Evolutionary conservation across 257 asterid species (phyloP).

Genomic region (Ligustrum vulgare): DNA sequence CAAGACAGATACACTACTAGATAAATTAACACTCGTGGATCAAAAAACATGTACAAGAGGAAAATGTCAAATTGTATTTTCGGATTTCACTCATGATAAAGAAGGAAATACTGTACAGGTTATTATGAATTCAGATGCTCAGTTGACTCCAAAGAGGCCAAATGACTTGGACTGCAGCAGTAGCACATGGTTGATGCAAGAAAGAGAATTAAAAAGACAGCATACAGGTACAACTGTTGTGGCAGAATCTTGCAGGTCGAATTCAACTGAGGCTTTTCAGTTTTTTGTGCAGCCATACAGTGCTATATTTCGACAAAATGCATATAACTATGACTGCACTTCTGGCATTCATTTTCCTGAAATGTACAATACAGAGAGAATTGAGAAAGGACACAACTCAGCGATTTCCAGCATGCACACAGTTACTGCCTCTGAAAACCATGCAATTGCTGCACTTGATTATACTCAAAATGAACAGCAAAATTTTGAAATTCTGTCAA

Average conservation of each 20-base stretch:
- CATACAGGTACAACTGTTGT: slow-evolving; percentile 27
- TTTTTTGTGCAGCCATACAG: slow-evolving; percentile 53
- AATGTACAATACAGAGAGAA: slow-evolving; percentile 63
- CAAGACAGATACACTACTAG: slow-evolving; percentile 32
- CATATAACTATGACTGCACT: slow-evolving; percentile 24
- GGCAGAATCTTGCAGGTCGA: slow-evolving; percentile 45
- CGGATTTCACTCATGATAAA: slow-evolving; percentile 67
- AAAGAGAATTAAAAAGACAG: slow-evolving; percentile 51
- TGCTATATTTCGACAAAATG: slow-evolving; percentile 31
- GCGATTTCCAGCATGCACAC: slow-evolving; percentile 37
- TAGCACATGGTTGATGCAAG: slow-evolving; percentile 35
- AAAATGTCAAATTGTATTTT: slow-evolving; percentile 67
- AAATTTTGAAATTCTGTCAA: slow-evolving; percentile 32
- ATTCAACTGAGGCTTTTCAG: slow-evolving; percentile 35
- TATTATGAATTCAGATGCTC: slow-evolving; percentile 21
- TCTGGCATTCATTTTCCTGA: slow-evolving; percentile 51
- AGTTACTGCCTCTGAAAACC: slow-evolving; percentile 23
- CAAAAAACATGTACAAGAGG: slow-evolving; percentile 45
- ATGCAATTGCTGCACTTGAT: slow-evolving; percentile 24
- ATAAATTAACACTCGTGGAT: slow-evolving; percentile 24
- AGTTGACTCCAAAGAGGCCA: slow-evolving; percentile 31
- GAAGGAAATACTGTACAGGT: slow-evolving; percentile 41
- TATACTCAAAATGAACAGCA: slow-evolving; percentile 35
- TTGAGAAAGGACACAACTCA: slow-evolving; percentile 39
- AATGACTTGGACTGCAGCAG: slow-evolving; percentile 42